Base-by-base conservation (phyloP, 352 stramenopile species). In the Phytophthora chlamydospora region DNA sequence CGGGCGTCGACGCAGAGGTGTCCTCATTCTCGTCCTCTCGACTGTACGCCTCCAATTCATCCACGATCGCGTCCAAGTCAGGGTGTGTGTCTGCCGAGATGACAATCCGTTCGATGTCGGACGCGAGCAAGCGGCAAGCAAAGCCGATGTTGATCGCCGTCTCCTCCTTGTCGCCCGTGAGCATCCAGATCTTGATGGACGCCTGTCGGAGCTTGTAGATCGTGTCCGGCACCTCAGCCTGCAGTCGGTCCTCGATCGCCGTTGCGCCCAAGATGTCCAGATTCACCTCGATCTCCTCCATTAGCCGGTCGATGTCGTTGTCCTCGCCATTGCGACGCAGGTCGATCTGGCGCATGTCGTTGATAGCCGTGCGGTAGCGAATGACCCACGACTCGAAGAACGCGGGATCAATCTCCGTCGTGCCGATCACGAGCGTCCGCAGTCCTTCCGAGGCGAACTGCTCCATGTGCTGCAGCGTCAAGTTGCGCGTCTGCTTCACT, bases 91-190 rank as follows among this genome's bases (percentile, higher is more conserved):
- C 86, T 0, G 80, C 84, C 0, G 84, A 89, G 43, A 97, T 91
- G 11, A 95, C 78, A 14, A 95, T 61, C 3, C 84, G 80, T 53
- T 98, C 89, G 75, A 99, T 98, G 51, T 98, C 95, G 2, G 90
- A 77, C 8, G 91, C 97, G 16, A 98, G 54, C 14, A 98, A 46
- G 11, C 91, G 85, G 50, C 89, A 97, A 6, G 91, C 89, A 69
- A 97, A 98, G n/a, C 87, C 95, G 67, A 98, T 98, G 68, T 98
- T 98, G 63, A 98, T 98, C 11, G 95, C 95, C 4, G 95, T 98
- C 66, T 98, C 95, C 59, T 96, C 75, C 69, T 98, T 98, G 67
- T 98, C 95, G 6, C 94, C 94, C 4, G 95, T 98, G 17, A 98
- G 84, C 76, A 98, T 97, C 91, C 93, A 98, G 34, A 98, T 87